Conservation (phyloP, 1,284 basidiomycete species). For the Jaminaea rosea region DNA sequence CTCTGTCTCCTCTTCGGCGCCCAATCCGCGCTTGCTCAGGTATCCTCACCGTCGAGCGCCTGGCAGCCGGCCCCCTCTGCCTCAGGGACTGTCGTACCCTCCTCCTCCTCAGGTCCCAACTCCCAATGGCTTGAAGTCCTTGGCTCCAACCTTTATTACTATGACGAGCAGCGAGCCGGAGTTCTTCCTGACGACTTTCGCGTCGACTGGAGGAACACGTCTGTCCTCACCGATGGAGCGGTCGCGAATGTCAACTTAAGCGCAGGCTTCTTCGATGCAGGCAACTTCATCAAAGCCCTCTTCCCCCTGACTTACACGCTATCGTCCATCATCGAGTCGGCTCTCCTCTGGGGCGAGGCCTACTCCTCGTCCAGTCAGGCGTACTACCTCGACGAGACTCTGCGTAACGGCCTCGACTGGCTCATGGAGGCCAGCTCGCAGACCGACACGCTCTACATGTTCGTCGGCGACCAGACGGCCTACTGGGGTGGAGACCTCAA, state of each 20-base stretch:
- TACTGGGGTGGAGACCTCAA: conserved; percentile 81
- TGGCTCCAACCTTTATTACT: conserved; percentile 74
- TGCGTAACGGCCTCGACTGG: conserved; percentile 81
- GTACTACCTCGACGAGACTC: conserved; percentile 65
- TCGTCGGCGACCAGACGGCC: conserved; percentile 60
- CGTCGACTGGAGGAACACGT: conserved; percentile 77
- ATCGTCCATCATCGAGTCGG: conserved; percentile 78
- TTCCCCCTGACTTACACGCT: conserved; percentile 61
- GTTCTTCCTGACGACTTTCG: conserved; percentile 61
- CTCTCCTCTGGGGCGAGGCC: conserved; percentile 69
- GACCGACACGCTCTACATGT: conserved; percentile 65
- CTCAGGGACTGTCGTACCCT: conserved; percentile 1
- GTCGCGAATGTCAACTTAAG: conserved; percentile 66
- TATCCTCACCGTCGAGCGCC: background rate
- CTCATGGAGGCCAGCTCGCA: conserved; percentile 78
- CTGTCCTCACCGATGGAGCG: conserved; percentile 64
- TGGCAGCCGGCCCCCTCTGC: conserved; percentile 7
- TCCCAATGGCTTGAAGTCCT: conserved; percentile 69
- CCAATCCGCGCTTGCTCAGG: background rate
- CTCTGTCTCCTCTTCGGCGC: background rate
- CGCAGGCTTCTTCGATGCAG: conserved; percentile 86
- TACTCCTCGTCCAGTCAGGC: conserved; percentile 77
- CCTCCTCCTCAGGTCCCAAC: conserved; percentile 10
- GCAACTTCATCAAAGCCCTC: conserved; percentile 63
- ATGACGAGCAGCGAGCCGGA: conserved; percentile 80